Base-by-base conservation (phyloP, 1,284 basidiomycete species). In the Baeospora myosura region DNA sequence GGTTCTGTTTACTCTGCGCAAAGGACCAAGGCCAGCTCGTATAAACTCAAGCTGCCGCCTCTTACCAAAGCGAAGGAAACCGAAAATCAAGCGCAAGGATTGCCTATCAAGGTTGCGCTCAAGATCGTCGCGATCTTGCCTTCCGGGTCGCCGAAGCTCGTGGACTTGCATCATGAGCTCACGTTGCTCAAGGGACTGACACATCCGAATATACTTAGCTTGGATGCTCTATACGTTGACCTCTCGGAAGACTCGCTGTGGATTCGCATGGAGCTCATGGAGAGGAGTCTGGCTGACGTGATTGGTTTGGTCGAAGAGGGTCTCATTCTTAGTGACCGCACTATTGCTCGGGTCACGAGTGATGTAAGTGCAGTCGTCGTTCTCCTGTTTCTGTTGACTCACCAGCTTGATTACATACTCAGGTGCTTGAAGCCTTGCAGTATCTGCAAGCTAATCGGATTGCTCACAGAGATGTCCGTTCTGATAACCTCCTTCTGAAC, bases 241-340 rank as follows among this genome's bases (percentile, higher is more conserved):
- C 55, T 78, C 7, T 64, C 65, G 23, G 79, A 79, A 41, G 78
- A 81, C 51, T 71, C 76, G 44, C 60, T 89, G 32, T 89, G 87
- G 86, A 78, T 89, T 39, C 66, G 80, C 45, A 89, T 89, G 87
- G 85, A 88, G 56, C 71, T 88, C 21, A 88, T 88, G 86, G 84
- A 88, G 54, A 68, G 84, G 46, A 88, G 84, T 54, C 62, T 89
- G 47, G 85, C 86, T 49, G 87, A 89, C 57, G 70, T 88, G 25
- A 68, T 88, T 18, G 73, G 66, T 21, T 56, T 86, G 22, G 71
- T 75, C 3, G 72, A 65, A 18, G 68, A 75, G 41, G 81, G 81
- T 0, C 58, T 84, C 26, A 64, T 73, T 49, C 47, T 87, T 39
- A 69, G 74, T 42, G 87, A 88, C 59, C 62, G 71, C 46, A 68